These are phyloP conservation scores for Luffa acutangula DNA, from an alignment of 306 rosid species.

Conservation along the genomic window DNA sequence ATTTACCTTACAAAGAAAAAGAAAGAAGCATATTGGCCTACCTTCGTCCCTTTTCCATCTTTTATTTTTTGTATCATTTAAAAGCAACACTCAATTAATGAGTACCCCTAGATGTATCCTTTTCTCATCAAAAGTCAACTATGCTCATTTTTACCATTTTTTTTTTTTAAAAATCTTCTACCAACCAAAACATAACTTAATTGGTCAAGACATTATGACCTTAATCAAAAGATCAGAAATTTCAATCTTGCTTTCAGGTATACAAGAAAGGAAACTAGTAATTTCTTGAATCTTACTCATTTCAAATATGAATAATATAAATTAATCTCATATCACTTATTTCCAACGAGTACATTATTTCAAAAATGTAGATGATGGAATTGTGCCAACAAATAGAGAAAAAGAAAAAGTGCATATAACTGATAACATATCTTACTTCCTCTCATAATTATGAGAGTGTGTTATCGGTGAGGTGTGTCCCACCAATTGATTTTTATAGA, in stretches of 20 bases:
- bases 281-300: neutral
- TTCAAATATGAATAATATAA: neutral
- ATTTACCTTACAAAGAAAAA: neutral
- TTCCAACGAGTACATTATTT: neutral
- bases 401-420: neutral
- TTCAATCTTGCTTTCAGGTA: no score
- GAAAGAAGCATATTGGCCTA: neutral
- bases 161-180: no score
- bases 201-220: no score
- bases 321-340: neutral
- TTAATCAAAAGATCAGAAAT: no score
- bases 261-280: neutral
- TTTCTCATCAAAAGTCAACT: neutral
- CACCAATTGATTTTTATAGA: neutral
- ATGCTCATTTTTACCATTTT: neutral
- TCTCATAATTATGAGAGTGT: neutral
- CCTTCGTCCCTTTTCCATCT: neutral
- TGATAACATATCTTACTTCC: neutral
- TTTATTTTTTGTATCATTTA: neutral
- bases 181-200: no score
- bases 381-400: neutral
- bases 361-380: neutral
- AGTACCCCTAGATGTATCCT: neutral
- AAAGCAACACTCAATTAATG: neutral
- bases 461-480: neutral